Percentiles rank a stretch among this genome's conserved stretches.
Conservation (phyloP, 768 basidiomycete species). For the Termitomyces sp. region DNA sequence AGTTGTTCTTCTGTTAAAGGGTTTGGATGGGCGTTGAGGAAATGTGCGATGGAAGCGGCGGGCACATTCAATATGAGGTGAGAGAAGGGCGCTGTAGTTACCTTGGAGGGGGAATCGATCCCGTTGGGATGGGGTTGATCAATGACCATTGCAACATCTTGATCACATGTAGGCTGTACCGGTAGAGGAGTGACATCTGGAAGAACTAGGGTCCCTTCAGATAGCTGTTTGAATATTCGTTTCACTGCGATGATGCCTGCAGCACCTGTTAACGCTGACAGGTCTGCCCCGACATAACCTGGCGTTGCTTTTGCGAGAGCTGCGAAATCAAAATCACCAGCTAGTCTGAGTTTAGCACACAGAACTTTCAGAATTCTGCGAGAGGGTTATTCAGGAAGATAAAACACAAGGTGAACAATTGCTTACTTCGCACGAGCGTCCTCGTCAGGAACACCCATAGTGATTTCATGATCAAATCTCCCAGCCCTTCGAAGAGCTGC, state of each 20-base stretch:
- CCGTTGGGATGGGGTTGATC: constrained; percentile 23
- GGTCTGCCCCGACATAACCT: constrained; percentile 95
- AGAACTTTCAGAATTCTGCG: constrained; percentile 78
- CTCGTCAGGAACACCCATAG: constrained; percentile 95
- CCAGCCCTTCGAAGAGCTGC: constrained; percentile 91
- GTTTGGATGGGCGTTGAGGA: constrained; percentile 81
- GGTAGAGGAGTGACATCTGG: constrained; percentile 29
- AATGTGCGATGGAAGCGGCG: constrained; percentile 74
- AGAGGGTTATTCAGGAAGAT: not conserved
- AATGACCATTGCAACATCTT: constrained; percentile 38
- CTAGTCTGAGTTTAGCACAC: constrained; percentile 76
- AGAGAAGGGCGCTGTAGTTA: constrained; percentile 9
- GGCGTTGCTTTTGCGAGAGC: constrained; percentile 90
- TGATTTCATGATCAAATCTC: constrained; percentile 95
- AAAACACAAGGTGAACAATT: not conserved
- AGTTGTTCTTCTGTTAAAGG: constrained; percentile 78
- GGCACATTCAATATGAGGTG: constrained; percentile 30
- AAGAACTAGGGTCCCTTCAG: constrained; percentile 57
- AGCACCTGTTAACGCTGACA: constrained; percentile 85
- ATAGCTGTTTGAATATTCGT: constrained; percentile 82
- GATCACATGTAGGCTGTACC: constrained; percentile 14
- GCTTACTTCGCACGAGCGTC: constrained; percentile 83
- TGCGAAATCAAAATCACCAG: constrained; percentile 84
- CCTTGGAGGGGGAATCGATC: not conserved
- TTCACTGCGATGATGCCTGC: constrained; percentile 97